Conservation (phyloP, 2,329 filamentous ascomycete species). For the Colletotrichum sp. region DNA sequence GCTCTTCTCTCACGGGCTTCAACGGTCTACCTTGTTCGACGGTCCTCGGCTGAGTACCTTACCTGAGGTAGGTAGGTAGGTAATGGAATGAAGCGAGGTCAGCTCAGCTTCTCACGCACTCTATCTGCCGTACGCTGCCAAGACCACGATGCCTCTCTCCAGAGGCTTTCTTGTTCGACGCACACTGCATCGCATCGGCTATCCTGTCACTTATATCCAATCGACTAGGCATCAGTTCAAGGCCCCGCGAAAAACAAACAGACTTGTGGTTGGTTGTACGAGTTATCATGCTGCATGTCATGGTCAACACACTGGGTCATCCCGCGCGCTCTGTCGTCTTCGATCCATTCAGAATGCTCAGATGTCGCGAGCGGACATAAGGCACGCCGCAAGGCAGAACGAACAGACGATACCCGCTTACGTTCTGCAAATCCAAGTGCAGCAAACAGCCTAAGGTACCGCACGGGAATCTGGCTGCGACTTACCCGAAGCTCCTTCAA, state of each 20-base stretch:
- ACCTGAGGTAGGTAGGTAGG: neutral
- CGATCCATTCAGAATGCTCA: neutral
- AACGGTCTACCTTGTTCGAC: neutral
- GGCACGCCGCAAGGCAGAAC: constrained; percentile 8
- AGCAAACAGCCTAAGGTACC: neutral
- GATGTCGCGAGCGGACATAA: neutral
- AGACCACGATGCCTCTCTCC: neutral
- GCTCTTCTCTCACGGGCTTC: neutral
- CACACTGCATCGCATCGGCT: neutral
- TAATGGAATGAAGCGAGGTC: neutral
- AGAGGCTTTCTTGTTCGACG: neutral
- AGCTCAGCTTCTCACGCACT: neutral
- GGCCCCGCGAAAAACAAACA: neutral
- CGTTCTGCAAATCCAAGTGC: neutral
- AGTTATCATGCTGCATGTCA: neutral
- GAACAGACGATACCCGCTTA: neutral
- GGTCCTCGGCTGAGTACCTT: neutral
- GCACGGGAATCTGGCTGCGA: constrained; percentile 9
- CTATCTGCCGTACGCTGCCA: neutral
- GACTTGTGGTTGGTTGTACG: neutral
- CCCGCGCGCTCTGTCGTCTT: neutral
- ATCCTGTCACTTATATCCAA: neutral
- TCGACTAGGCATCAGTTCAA: neutral
- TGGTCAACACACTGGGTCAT: neutral
- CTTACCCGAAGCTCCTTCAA: neutral